Evolutionary conservation across 2,329 filamentous ascomycete genomes (phyloP), one percentile per base, ranked within the genome.

Genomic region (Monilinia aucupariae): DNA sequence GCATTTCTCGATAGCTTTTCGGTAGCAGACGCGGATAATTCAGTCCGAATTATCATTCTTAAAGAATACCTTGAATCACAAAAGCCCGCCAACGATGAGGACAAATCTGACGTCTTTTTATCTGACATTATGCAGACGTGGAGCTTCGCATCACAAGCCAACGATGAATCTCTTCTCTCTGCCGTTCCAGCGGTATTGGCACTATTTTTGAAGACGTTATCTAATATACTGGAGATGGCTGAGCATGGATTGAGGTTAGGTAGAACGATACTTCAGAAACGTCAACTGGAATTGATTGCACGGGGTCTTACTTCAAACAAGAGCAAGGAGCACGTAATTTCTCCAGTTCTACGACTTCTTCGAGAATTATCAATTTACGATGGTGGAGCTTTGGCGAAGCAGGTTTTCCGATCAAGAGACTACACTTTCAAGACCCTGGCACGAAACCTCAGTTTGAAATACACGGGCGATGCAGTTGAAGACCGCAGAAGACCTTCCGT

Each of bases 301-400:
- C 86, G 87, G 64, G 91, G 91, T 64, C 77, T 97, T 22, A 88
- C 90, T 4, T 85, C 90, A 0, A 87, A 90, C 30, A 92, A 91
- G 75, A 82, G 85, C 54, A 96, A 96, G 72, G 91, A 92, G 47
- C 91, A 90, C 75, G 79, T 97, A 64, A 92, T 97, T 65, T 94
- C 91, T 3, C 93, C 94, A 0, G 92, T 90, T 30, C 78, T 99
- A 64, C 86, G 93, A 63, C 78, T 99, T 59, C 81, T 99, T 64
- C 90, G 88, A 59, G 93, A 99, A 76, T 82, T 92, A n/a, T 85
- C 91, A 20, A 86, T 82, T 61, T 89, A 96, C 67, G 92, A 97
- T 75, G 92, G 92, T 20, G 96, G 94, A 17, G 84, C 85, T 49
- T 81, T 92, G 62, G 91, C 92, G 34, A 87, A 85, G 68, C 82